Percentiles rank a stretch among this genome's conserved stretches.
These are phyloP conservation scores for Terana coerulea DNA, from an alignment of 768 basidiomycete species.

Conservation along the genomic window DNA sequence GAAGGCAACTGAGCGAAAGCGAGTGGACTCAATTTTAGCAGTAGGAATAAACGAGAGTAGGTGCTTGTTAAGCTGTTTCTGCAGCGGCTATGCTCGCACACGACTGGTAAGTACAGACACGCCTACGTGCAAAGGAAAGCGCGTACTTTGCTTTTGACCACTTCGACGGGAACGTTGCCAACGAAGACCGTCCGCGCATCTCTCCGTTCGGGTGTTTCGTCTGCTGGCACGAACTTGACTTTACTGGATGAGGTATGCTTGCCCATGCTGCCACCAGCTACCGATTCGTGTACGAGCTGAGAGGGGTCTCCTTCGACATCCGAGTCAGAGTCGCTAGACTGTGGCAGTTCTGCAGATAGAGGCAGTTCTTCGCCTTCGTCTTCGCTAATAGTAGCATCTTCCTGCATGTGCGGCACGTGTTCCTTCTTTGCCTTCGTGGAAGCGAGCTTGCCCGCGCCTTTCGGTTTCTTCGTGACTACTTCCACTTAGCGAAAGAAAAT, in stretches of 20 bases:
- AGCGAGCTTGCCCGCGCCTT: not conserved
- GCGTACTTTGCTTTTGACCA: constrained; percentile 73
- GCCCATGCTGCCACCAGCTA: constrained; percentile 30
- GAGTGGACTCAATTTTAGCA: constrained; percentile 86
- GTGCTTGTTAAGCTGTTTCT: constrained; percentile 75
- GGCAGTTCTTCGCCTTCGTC: constrained; percentile 7
- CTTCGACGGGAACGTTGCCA: constrained; percentile 79
- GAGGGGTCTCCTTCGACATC: constrained; percentile 31
- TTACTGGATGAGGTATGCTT: constrained; percentile 27
- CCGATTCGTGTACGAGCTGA: constrained; percentile 61
- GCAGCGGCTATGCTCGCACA: constrained; percentile 67
- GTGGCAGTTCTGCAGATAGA: not conserved
- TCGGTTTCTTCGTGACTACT: too few species aligned
- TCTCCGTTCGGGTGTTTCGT: constrained; percentile 70
- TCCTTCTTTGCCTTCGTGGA: constrained; percentile 3
- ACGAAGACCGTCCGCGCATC: constrained; percentile 88
- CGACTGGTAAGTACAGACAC: not conserved
- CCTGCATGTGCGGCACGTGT: too few species aligned
- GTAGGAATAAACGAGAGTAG: constrained; percentile 66
- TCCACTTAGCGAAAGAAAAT: too few species aligned
- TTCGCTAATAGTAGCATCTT: constrained; percentile 1
- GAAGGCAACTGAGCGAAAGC: constrained; percentile 94
- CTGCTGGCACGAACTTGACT: constrained; percentile 52
- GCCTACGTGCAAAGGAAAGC: not conserved
- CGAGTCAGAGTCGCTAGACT: constrained; percentile 22